phyloP scores from a whole-genome alignment of 225 moss, liverwort and hornwort genomes.

The Lunularia cruciata region DNA sequence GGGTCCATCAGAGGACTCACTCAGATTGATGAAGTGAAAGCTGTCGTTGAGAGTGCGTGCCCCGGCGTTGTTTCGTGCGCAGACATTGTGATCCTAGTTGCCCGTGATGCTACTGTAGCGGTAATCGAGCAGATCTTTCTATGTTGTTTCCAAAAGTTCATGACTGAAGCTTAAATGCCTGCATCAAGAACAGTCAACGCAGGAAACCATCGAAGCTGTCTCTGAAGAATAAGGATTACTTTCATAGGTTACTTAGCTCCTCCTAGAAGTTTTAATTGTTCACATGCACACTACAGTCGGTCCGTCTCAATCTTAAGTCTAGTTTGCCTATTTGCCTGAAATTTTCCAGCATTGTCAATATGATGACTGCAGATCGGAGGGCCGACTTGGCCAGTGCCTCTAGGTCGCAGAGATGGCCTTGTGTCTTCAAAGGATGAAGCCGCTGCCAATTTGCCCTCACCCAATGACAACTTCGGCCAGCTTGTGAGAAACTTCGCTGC shows the following conservation, averaged over 20 bases:
- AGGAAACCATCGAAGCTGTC: too few species aligned
- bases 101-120: slow-evolving; percentile 32
- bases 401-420: slow-evolving; percentile 42
- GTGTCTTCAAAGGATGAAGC: slow-evolving; percentile 19
- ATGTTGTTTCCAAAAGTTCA: too few species aligned
- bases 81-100: slow-evolving; percentile 32
- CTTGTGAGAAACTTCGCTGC: slow-evolving; percentile 18
- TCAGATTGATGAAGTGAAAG: slow-evolving; percentile 35
- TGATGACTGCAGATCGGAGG: slow-evolving; percentile 54
- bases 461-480: background rate
- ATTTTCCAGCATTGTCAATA: too few species aligned
- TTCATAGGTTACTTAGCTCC: too few species aligned
- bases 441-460: slow-evolving; percentile 1
- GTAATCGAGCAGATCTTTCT: too few species aligned
- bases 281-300: too few species aligned
- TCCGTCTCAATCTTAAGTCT: too few species aligned
- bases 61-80: slow-evolving; percentile 37
- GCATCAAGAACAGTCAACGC: too few species aligned
- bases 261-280: too few species aligned
- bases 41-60: slow-evolving; percentile 34
- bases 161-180: too few species aligned
- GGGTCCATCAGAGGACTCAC: slow-evolving; percentile 37
- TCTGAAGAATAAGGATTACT: too few species aligned
- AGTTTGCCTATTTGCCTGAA: too few species aligned
- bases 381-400: slow-evolving; percentile 34